A percentile compares a stretch with the other conserved stretches of the same genome.
phyloP scores from a whole-genome alignment of 306 rosid species.

The Abrus pulchellus region DNA sequence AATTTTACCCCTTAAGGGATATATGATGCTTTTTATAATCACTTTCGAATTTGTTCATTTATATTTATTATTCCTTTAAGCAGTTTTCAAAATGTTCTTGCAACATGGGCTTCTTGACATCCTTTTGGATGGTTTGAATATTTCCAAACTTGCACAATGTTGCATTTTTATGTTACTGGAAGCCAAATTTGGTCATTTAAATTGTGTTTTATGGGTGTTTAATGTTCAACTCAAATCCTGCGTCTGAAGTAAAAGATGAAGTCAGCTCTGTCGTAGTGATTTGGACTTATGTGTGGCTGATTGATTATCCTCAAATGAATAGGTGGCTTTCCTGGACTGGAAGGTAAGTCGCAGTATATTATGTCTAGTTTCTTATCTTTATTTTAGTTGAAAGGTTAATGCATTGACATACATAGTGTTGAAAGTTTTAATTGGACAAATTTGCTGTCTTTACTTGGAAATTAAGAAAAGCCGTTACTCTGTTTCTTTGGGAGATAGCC shows the following conservation, averaged over 20 bases:
- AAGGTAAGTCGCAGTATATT: slow-evolving; percentile 51
- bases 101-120: slow-evolving; percentile 26
- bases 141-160: slow-evolving; percentile 16
- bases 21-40: neutral
- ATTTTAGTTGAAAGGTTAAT: slow-evolving; percentile 4
- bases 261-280: slow-evolving; percentile 40
- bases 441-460: neutral
- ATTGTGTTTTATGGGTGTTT: slow-evolving; percentile 20
- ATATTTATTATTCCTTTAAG: neutral
- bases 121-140: slow-evolving; percentile 7
- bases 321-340: slow-evolving; percentile 36
- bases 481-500: neutral
- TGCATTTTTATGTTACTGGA: neutral
- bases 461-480: neutral
- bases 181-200: neutral
- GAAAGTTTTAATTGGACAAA: neutral
- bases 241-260: slow-evolving; percentile 17
- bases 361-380: slow-evolving; percentile 19
- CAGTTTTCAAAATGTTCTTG: slow-evolving; percentile 3
- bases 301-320: slow-evolving; percentile 42
- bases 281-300: slow-evolving; percentile 38
- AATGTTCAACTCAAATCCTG: slow-evolving; percentile 6
- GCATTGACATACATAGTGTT: slow-evolving; percentile 4
- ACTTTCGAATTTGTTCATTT: neutral
- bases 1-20: slow-evolving; percentile 9